Evolutionary conservation across 2,329 filamentous ascomycete species (phyloP), one percentile per base, ranked within the genome.

Genomic region (Penicillium decumbens): DNA sequence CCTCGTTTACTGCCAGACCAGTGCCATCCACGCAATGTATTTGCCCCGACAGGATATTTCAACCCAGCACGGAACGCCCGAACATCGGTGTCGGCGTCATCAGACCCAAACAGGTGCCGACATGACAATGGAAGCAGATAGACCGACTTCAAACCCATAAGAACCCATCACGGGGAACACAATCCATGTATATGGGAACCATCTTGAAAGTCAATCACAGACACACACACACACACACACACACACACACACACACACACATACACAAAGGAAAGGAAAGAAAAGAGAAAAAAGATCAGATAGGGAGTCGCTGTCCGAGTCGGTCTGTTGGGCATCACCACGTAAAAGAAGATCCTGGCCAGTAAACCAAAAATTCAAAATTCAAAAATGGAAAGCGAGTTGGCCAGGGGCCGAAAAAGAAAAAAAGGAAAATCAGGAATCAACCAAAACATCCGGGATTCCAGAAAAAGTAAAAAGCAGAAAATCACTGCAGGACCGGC

Each of bases 281-380:
- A 49, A 40, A 43, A 32, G 49, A 55, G 52, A 45, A 48, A 43
- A 46, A 51, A 50, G 49, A 38, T 43, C 25, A 42, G 40, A 45
- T 38, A 45, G 43, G 45, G 47, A 57, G 47, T 70, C 66, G 59
- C 68, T 65, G 66, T 69, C 62, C 70, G 65, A 61, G 58, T 58
- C 60, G 56, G 63, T 65, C 65, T 67, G 65, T 64, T 65, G 66
- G 62, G 65, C 68, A 67, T 70, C 65, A 69, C 61, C 67, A 69
- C 68, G 63, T 71, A 68, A 67, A 64, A 54, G 46, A 50, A 56
- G 44, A 37, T 52, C 59, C 56, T 49, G 55, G 56, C 55, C 55
- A 55, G 52, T 50, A 57, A 40, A 56, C 51, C 51, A 49, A 54
- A 51, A 4, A 23, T 23, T 52, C 56, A 54, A 51, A 4, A 23